These are phyloP conservation scores for Ophiostoma australiae DNA, from an alignment of 2,329 filamentous ascomycete genomes.

Conservation along the genomic window DNA sequence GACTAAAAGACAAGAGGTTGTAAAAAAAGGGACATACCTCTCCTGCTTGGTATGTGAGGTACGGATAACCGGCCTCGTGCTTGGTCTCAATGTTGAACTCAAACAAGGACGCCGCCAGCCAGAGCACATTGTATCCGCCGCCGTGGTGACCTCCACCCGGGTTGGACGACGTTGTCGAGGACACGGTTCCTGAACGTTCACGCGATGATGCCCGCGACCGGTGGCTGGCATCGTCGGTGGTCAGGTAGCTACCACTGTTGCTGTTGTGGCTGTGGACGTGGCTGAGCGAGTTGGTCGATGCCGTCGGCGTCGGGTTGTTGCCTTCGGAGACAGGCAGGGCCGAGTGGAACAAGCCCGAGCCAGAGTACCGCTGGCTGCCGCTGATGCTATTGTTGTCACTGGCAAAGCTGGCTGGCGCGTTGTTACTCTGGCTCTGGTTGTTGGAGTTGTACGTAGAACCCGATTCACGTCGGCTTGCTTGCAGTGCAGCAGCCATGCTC, in stretches of 20 bases:
- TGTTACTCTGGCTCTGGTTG: conserved; percentile 31
- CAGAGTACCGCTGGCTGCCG: conserved; percentile 55
- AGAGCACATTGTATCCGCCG: conserved; percentile 68
- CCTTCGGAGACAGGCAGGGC: conserved; percentile 75
- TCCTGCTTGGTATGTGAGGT: conserved; percentile 89
- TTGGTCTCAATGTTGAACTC: conserved; percentile 96
- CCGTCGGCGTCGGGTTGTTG: background rate
- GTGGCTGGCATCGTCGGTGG: conserved; percentile 16
- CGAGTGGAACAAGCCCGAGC: conserved; percentile 79
- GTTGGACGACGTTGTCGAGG: conserved; percentile 20
- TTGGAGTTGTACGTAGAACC: conserved; percentile 51
- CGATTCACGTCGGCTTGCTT: conserved; percentile 46
- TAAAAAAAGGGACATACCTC: conserved; percentile 51
- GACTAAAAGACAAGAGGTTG: background rate
- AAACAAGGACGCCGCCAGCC: conserved; percentile 88
- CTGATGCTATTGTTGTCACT: conserved; percentile 7
- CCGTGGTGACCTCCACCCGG: background rate
- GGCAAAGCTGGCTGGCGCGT: conserved; percentile 38
- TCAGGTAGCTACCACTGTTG: conserved; percentile 38
- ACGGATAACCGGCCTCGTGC: conserved; percentile 90
- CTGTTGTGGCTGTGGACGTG: background rate
- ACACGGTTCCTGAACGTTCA: conserved; percentile 47
- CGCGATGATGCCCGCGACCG: conserved; percentile 54
- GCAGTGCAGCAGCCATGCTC: conserved; percentile 33
- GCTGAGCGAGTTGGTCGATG: conserved; percentile 28